Evolutionary conservation across 768 basidiomycete species (phyloP), one percentile per base, ranked within the genome.

Genomic region (Agrocybe praecox): DNA sequence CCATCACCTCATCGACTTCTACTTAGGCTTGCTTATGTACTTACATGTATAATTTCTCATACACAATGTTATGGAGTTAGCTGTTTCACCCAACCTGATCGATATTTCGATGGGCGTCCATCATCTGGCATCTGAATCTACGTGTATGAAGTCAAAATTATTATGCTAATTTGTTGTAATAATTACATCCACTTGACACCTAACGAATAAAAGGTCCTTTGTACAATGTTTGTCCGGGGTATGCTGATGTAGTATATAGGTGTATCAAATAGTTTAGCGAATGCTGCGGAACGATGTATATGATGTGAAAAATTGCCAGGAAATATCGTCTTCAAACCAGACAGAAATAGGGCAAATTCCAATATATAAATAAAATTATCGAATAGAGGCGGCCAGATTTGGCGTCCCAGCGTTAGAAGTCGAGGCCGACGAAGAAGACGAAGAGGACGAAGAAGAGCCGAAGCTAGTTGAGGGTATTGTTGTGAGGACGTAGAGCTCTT

Each of bases 381-480:
- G 29, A 53, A 61, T 58, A 52, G 67, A 55, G 21, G 73, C 68
- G 7, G 63, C 61, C 29, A 62, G 54, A 32, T 62, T 61, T 7
- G 67, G 66, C 2, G 65, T 43, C 54, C 58, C 60, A n/a, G 55
- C n/a, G 36, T 40, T 14, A 6, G 36, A n/a, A n/a, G 36, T n/a
- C 5, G 36, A n/a, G 14, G n/a, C 56, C 19, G 63, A 58, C 10
- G 66, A 64, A 26, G 69, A 66, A 5, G 65, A 59, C 45, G 70
- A 59, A 12, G 72, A 71, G 34, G 67, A 66, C 23, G 73, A 33
- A 11, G 74, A 74, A 23, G 60, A 40, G 36, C 36, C 36, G 6
- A 12, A 40, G 36, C 36, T 69, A 19, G 70, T 69, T 26, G 74
- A 74, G 15, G 73, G 72, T 49, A 67, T 62, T 8, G 67, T 62